Percentiles rank a stretch among this genome's conserved stretches.
These are phyloP conservation scores for Periconia digitata DNA, from an alignment of 2,329 filamentous ascomycete species.

Conservation along the genomic window DNA sequence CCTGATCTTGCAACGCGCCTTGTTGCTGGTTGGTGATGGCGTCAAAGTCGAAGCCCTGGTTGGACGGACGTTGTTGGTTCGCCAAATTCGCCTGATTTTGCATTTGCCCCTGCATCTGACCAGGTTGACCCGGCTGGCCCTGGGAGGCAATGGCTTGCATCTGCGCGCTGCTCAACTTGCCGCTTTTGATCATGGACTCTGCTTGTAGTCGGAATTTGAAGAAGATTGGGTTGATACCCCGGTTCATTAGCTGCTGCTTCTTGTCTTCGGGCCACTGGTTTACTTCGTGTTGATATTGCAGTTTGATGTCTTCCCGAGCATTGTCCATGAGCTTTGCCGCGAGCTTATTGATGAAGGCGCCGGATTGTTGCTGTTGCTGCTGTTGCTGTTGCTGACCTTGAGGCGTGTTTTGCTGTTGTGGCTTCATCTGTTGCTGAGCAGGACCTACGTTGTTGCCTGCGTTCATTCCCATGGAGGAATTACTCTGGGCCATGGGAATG, in stretches of 20 bases:
- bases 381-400: conserved; percentile 23
- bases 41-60: conserved; percentile 51
- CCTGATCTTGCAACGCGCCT: conserved; percentile 62
- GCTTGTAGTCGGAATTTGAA: conserved; percentile 55
- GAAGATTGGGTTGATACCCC: conserved; percentile 53
- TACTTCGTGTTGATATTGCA: conserved; percentile 45
- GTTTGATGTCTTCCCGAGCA: conserved; percentile 53
- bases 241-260: conserved; percentile 47
- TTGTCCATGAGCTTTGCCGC: conserved; percentile 51
- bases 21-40: conserved; percentile 63
- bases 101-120: conserved; percentile 14
- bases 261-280: conserved; percentile 50
- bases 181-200: conserved; percentile 31
- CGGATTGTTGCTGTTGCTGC: conserved; percentile 18
- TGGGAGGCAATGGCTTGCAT: conserved; percentile 1
- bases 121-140: conserved; percentile 3
- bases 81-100: conserved; percentile 31
- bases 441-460: conserved; percentile 20
- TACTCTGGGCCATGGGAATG: conserved; percentile 43
- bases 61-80: conserved; percentile 29
- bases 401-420: conserved; percentile 37
- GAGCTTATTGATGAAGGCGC: conserved; percentile 44
- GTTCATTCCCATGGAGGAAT: conserved; percentile 37
- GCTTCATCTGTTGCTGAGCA: conserved; percentile 32
- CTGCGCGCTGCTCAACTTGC: conserved; percentile 18